Conservation (phyloP, 2,329 filamentous ascomycete genomes). For the Nemania serpens region DNA sequence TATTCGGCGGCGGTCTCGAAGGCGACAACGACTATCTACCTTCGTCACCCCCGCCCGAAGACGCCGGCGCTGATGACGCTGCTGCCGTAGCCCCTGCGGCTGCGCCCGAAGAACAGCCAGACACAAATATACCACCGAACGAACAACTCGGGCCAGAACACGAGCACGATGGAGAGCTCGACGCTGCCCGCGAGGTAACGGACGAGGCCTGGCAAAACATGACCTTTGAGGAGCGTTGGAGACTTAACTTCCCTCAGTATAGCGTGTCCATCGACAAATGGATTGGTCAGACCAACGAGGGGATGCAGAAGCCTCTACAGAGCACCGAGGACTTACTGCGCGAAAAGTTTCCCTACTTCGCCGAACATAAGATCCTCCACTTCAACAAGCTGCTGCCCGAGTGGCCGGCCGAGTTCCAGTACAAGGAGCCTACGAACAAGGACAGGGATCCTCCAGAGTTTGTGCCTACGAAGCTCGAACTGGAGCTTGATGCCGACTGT, state of each 20-base stretch:
- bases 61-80: constrained; percentile 3
- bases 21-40: constrained; percentile 48
- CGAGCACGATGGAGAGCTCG: constrained; percentile 23
- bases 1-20: constrained; percentile 67
- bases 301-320: constrained; percentile 72
- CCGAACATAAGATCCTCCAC: constrained; percentile 72
- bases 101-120: constrained; percentile 10
- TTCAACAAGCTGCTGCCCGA: constrained; percentile 85
- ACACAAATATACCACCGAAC: neutral
- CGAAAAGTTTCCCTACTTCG: constrained; percentile 80
- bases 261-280: constrained; percentile 47
- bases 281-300: constrained; percentile 50
- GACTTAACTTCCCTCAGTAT: constrained; percentile 50
- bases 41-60: constrained; percentile 51
- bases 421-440: constrained; percentile 77
- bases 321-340: constrained; percentile 76
- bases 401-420: constrained; percentile 76
- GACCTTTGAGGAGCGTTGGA: constrained; percentile 45
- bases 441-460: constrained; percentile 69
- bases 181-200: constrained; percentile 33
- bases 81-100: neutral
- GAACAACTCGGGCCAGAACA: constrained; percentile 8
- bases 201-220: constrained; percentile 45
- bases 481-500: constrained; percentile 85
- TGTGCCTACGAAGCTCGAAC: constrained; percentile 82